A percentile compares a stretch with the other conserved stretches of the same genome.
phyloP scores from a whole-genome alignment of 2,329 filamentous ascomycete genomes.

The Penicillium sp. region DNA sequence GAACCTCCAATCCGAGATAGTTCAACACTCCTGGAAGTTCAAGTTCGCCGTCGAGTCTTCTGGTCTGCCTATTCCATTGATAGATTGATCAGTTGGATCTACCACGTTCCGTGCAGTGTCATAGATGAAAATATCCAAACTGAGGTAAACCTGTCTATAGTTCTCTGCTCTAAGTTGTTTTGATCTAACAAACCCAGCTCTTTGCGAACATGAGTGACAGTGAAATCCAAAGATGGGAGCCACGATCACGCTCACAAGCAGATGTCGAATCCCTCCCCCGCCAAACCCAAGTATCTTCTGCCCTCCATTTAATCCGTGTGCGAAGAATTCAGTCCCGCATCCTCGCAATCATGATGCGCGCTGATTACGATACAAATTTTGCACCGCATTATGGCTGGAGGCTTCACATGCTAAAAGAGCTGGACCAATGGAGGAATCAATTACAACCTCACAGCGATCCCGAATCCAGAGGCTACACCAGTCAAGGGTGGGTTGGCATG shows the following conservation, averaged over 20 bases:
- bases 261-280: slow-evolving; percentile 7
- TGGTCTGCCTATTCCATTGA: slow-evolving; percentile 20
- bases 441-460: slow-evolving; percentile 12
- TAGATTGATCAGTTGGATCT: slow-evolving; percentile 18
- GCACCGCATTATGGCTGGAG: slow-evolving; percentile 9
- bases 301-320: slow-evolving; percentile 15
- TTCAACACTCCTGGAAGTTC: slow-evolving; percentile 7
- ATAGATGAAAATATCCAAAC: slow-evolving; percentile 15
- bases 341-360: slow-evolving; percentile 15
- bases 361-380: slow-evolving; percentile 9
- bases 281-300: slow-evolving; percentile 16
- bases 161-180: background rate
- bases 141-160: background rate
- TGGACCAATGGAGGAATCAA: slow-evolving; percentile 15
- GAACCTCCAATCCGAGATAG: slow-evolving; percentile 7
- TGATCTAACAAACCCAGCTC: slow-evolving; percentile 5
- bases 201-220: slow-evolving; percentile 16
- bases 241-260: background rate
- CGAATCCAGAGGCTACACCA: slow-evolving; percentile 13
- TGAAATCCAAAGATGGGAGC: background rate
- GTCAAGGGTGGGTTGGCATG: slow-evolving; percentile 19
- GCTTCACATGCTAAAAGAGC: slow-evolving; percentile 14
- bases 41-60: slow-evolving; percentile 17
- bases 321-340: slow-evolving; percentile 17
- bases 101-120: slow-evolving; percentile 16